Evolutionary conservation across 2,329 filamentous ascomycete species (phyloP).

Genomic region (Keithomyces neogunnii): DNA sequence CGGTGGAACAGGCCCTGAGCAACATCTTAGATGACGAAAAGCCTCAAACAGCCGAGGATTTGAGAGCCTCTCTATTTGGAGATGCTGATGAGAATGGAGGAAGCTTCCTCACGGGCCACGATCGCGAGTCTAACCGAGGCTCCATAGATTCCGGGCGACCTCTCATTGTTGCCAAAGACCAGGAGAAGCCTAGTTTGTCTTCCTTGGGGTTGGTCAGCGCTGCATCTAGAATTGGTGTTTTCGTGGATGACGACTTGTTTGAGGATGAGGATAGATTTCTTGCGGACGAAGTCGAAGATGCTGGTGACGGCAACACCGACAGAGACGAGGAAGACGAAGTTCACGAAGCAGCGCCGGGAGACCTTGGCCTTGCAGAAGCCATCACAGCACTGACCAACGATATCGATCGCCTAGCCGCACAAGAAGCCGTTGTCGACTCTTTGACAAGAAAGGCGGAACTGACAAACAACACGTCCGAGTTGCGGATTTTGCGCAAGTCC

Average conservation of each 20-base stretch:
- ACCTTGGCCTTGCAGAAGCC: conserved; percentile 86
- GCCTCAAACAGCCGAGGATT: conserved; percentile 53
- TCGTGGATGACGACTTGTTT: conserved; percentile 88
- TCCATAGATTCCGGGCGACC: conserved; percentile 46
- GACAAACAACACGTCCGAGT: conserved; percentile 90
- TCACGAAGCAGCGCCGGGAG: conserved; percentile 88
- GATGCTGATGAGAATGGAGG: conserved; percentile 28
- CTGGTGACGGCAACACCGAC: conserved; percentile 41
- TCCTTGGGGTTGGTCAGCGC: conserved; percentile 86
- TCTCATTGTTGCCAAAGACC: conserved; percentile 30
- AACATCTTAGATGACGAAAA: conserved; percentile 81
- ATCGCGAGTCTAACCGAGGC: conserved; percentile 52
- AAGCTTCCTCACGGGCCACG: conserved; percentile 42
- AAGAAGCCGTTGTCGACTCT: conserved; percentile 87
- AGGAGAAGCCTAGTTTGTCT: conserved; percentile 74
- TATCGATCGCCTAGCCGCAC: conserved; percentile 78
- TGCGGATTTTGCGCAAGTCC: conserved; percentile 87
- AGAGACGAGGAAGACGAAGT: conserved; percentile 69
- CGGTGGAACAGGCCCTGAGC: conserved; percentile 85
- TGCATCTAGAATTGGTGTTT: conserved; percentile 82
- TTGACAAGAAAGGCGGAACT: conserved; percentile 89
- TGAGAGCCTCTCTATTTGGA: conserved; percentile 57
- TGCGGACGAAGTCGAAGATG: conserved; percentile 77
- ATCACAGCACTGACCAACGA: conserved; percentile 82
- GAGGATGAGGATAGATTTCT: conserved; percentile 79